Evolutionary conservation across 768 basidiomycete species (phyloP), one percentile per base, ranked within the genome.

Genomic region (Mycena rebaudengoi): DNA sequence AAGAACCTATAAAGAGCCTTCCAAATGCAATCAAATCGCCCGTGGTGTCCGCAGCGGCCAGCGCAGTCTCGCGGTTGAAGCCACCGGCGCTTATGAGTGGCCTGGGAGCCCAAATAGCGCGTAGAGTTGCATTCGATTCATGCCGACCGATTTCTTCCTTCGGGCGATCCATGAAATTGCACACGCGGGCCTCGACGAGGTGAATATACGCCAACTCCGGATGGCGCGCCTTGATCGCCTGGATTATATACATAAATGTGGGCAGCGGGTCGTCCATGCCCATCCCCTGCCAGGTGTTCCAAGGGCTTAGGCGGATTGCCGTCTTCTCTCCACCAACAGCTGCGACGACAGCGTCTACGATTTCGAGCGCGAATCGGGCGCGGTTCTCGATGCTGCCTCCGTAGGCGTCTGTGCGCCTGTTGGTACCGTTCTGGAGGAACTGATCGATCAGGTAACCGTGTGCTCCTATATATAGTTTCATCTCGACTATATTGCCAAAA

Each of bases 341-440:
- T 0, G 75, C 71, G 8, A 70, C 71, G 21, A 86, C 72, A 5
- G 82, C 82, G n/a, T 80, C 75, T 30, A 82, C 68, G 32, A 86
- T 75, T 66, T 85, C 83, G 8, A 84, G 75, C 0, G 72, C 60
- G 69, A 89, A 88, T 12, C 84, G 76, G 0, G 77, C 70, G 20
- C 87, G 77, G 71, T 85, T 85, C 68, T 81, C 76, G 37, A 86
- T 68, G 18, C 73, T 71, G 5, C 87, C 87, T 5, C 87, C 87
- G 67, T 83, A 88, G 48, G 78, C 74, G 70, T 86, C 85, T 20
- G 73, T 81, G 41, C 85, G 77, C 37, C 73, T 74, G 73, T 86
- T 86, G 2, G 76, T 71, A 30, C 69, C 66, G 49, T 62, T 68
- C 53, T 83, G 78, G 20, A 82, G 54, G 73, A 86, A 86, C 66